Evolutionary conservation across 2,329 filamentous ascomycete species (phyloP).

Genomic region (Aspergillus alliaceus): DNA sequence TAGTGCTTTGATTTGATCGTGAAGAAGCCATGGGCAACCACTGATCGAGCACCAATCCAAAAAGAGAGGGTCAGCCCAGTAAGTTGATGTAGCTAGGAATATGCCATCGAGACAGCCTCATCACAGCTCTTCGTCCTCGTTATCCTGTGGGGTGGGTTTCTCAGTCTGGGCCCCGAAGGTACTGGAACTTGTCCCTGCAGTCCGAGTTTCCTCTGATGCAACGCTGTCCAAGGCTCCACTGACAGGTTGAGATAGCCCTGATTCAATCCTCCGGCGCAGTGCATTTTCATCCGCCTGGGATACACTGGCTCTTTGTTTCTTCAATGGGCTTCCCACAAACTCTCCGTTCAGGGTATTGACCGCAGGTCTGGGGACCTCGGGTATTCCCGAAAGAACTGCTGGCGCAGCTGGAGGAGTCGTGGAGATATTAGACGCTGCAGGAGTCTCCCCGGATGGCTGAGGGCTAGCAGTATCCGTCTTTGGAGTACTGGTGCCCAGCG

Average conservation of each 20-base stretch:
- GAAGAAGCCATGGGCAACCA: background rate
- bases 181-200: conserved; percentile 7
- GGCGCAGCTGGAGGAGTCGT: conserved; percentile 36
- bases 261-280: conserved; percentile 41
- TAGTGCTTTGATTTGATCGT: background rate
- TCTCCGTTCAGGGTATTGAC: conserved; percentile 31
- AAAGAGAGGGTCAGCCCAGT: background rate
- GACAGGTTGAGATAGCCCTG: conserved; percentile 39
- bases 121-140: conserved; percentile 35
- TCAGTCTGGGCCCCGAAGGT: conserved; percentile 22
- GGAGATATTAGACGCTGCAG: conserved; percentile 31
- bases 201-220: conserved; percentile 15
- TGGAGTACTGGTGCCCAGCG: conserved; percentile 39
- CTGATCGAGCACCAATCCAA: background rate
- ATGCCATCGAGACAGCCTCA: background rate
- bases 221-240: conserved; percentile 34
- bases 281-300: conserved; percentile 43
- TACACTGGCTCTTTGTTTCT: conserved; percentile 48
- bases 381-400: conserved; percentile 13
- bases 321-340: conserved; percentile 48
- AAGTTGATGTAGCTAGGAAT: background rate
- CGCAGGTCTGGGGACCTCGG: conserved; percentile 23
- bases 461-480: conserved; percentile 37
- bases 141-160: conserved; percentile 7
- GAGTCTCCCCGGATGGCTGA: conserved; percentile 37